Evolutionary conservation across 2,329 filamentous ascomycete genomes (phyloP), one percentile per base, ranked within the genome.

Genomic region (Claviceps fusiformis): DNA sequence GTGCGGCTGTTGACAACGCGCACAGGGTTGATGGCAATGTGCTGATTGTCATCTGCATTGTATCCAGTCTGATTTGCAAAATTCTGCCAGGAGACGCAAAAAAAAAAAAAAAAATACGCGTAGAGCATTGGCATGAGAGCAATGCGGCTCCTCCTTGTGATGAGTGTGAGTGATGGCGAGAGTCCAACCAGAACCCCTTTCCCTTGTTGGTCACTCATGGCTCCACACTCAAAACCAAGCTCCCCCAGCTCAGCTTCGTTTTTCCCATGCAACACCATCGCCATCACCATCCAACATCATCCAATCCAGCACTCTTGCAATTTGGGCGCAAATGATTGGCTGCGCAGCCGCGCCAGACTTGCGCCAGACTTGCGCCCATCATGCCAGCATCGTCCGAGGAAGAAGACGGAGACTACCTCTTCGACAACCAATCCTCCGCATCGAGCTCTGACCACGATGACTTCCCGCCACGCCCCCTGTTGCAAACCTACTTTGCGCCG

Each of bases 401-500:
- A 50, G 67, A 65, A 37, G 65, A 69, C n/a, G 68, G 62, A 41
- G 62, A 68, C 52, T 69, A 67, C 55, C 62, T 70, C 54, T 69
- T 64, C 10, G 68, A 70, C 53, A 64, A 62, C 50, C 65, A 66
- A 29, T 67, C 64, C 24, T 54, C 55, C 4, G 68, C 64, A 6
- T 65, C 50, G 44, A 50, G 29, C n/a, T 55, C 55, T 53, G 54
- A 54, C 51, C 50, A 63, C 47, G 65, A 69, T 46, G 65, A 69
- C 47, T 68, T 69, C 8, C 71, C 71, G 4, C 74, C 73, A 11
- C 74, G 70, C 17, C 74, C 73, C 11, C 67, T 74, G 24, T 74
- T 73, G 51, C 76, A 76, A 57, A 78, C 80, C 69, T 76, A 77
- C 67, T 82, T 82, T 59, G 79, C 79, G 52, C 93, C 93, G 31